Percentiles rank a stretch among this genome's conserved stretches.
Conservation (phyloP, 306 rosid genomes). For the Malus sieversii region DNA sequence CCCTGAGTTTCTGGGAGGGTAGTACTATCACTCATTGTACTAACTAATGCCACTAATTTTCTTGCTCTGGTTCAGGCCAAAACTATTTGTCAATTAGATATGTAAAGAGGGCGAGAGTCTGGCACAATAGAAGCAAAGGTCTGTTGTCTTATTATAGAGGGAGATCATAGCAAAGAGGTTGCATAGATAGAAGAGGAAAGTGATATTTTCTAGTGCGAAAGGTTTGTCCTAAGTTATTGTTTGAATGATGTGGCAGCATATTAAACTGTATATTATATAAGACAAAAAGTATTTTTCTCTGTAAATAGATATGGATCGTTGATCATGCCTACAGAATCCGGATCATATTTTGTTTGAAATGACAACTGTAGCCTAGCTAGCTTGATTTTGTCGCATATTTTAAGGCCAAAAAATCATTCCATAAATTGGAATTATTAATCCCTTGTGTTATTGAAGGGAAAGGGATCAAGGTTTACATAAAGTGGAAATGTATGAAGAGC, state of each 20-base stretch:
- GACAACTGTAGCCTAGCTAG: neutral
- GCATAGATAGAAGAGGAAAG: neutral
- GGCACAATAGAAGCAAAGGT: neutral
- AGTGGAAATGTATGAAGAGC: too few relatives aligned
- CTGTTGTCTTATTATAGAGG: neutral
- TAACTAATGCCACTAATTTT: neutral
- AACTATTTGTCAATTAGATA: neutral
- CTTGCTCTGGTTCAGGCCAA: neutral
- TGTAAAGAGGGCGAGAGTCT: neutral
- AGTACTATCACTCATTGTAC: slow-evolving; percentile 10
- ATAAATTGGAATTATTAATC: neutral
- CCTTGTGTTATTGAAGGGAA: too few relatives aligned
- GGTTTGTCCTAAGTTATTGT: neutral
- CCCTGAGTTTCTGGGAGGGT: slow-evolving; percentile 39
- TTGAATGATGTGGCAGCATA: neutral
- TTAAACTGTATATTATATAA: too few relatives aligned
- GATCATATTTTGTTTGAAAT: neutral
- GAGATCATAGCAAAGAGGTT: neutral
- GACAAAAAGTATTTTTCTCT: too few relatives aligned
- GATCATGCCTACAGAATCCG: neutral
- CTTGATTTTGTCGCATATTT: neutral
- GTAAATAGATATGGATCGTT: neutral
- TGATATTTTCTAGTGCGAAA: neutral
- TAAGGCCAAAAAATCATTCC: neutral
- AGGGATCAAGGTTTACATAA: too few relatives aligned